Percentiles rank a stretch among this genome's conserved stretches.
These are phyloP conservation scores for Fomitopsis pinicola DNA, from an alignment of 1,284 basidiomycete species.

Conservation along the genomic window DNA sequence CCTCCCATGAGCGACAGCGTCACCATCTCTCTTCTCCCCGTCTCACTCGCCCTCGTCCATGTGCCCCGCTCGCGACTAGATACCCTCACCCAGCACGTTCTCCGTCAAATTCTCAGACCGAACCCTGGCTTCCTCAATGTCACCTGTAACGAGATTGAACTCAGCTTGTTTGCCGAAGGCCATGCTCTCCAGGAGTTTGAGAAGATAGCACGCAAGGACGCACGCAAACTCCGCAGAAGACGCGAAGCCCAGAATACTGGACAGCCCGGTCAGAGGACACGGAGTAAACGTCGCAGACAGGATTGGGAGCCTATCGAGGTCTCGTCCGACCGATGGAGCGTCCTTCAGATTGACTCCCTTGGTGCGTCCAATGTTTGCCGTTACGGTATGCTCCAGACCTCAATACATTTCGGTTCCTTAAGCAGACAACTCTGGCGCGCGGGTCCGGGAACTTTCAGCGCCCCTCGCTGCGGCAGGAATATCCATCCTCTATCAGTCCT, in stretches of 20 bases:
- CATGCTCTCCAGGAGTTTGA: slow-evolving; percentile 56
- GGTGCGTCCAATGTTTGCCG: slow-evolving; percentile 36
- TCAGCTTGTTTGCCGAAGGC: slow-evolving; percentile 67
- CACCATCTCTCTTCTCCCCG: slow-evolving; percentile 66
- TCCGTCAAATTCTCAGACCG: slow-evolving; percentile 65
- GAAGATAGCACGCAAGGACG: slow-evolving; percentile 54
- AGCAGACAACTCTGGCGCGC: slow-evolving; percentile 65
- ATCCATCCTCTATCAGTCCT: slow-evolving; percentile 82
- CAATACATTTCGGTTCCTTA: neutral
- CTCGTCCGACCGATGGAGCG: slow-evolving; percentile 67
- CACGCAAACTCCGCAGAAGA: slow-evolving; percentile 37
- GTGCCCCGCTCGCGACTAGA: slow-evolving; percentile 60
- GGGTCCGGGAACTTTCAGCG: slow-evolving; percentile 74
- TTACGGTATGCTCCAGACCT: slow-evolving; percentile 2
- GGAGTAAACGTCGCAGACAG: slow-evolving; percentile 7
- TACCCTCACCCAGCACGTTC: slow-evolving; percentile 54
- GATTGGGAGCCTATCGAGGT: slow-evolving; percentile 55
- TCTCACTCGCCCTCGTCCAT: slow-evolving; percentile 66
- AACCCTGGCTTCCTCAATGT: slow-evolving; percentile 66
- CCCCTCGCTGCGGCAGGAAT: slow-evolving; percentile 77
- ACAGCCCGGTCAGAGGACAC: neutral
- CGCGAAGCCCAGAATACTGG: slow-evolving; percentile 17
- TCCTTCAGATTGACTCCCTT: slow-evolving; percentile 67
- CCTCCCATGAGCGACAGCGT: slow-evolving; percentile 26
- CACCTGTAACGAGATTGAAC: slow-evolving; percentile 72